These are phyloP conservation scores for Solanum hybrid DNA, from an alignment of 305 asterid species.

Conservation along the genomic window DNA sequence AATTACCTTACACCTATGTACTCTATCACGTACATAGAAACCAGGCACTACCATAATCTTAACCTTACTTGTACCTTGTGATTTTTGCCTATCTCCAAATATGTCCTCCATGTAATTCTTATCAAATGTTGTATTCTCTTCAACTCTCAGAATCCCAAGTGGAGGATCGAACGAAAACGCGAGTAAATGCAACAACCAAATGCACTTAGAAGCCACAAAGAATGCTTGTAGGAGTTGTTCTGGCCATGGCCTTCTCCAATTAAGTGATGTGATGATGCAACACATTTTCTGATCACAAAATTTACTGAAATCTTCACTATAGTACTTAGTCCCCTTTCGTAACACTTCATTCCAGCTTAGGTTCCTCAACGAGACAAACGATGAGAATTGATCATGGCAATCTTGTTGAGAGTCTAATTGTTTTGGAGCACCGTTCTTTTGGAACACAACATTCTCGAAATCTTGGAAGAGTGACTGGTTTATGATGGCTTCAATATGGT, in stretches of 20 bases:
- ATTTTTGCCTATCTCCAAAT: constrained; percentile 40
- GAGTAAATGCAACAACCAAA: constrained; percentile 82
- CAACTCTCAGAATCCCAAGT: constrained; percentile 51
- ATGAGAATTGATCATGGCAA: constrained; percentile 49
- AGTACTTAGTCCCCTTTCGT: constrained; percentile 71
- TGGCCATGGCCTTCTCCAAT: constrained; percentile 85
- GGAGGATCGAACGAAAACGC: constrained; percentile 66
- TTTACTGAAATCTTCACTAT: constrained; percentile 80
- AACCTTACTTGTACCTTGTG: constrained; percentile 44
- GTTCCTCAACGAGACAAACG: constrained; percentile 55
- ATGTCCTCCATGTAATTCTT: constrained; percentile 63
- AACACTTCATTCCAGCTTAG: constrained; percentile 82
- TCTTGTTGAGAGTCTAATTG: constrained; percentile 50
- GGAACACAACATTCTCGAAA: constrained; percentile 67
- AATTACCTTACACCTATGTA: constrained; percentile 69
- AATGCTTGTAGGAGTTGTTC: constrained; percentile 86
- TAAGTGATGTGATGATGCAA: constrained; percentile 36
- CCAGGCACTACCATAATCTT: constrained; percentile 94
- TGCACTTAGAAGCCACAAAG: constrained; percentile 70
- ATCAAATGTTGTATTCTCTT: constrained; percentile 52
- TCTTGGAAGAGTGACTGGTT: constrained; percentile 68
- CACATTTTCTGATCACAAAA: constrained; percentile 90
- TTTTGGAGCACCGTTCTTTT: constrained; percentile 50
- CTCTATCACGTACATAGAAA: constrained; percentile 66
- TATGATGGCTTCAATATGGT: constrained; percentile 73